Evolutionary conservation across 495 filamentous ascomycete species (phyloP), one percentile per base, ranked within the genome.

Genomic region (Aspergillus wentii): DNA sequence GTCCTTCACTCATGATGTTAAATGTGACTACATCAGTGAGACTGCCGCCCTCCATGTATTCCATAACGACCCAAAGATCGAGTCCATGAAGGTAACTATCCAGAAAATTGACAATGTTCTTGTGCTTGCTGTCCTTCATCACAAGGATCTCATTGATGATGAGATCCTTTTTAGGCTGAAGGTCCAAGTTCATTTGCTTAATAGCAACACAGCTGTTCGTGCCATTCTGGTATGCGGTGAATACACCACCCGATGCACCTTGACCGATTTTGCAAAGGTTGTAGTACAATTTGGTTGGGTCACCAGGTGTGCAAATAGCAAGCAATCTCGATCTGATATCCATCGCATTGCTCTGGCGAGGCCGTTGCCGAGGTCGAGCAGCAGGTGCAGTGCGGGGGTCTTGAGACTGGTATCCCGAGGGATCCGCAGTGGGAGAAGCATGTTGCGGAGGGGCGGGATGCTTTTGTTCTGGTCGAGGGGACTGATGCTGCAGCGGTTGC

Each of bases 141-240:
- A 98, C 92, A 22, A 98, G 62, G 43, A 98, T 98, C 55, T 98
- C 92, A 57, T 98, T 97, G 64, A 98, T 95, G 47, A 98, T 98
- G 6, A 96, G 71, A 52, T 98, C 92, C 61, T 98, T 98, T 75
- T 97, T 98, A 5, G 92, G 92, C 48, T 98, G 92, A 57, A 97
- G 82, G 57, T 96, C 92, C 33, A 98, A 68, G 46, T 98, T 97
- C 92, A 98, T 98, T 71, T 98, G 92, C 62, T 98, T 98, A 68
- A 98, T 97, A 16, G 92, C 92, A 37, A 98, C 94, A 48, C 90
- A 85, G 36, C 80, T 78, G 53, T 92, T 92, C 16, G 79, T 82
- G 16, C 78, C 82, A 47, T 75, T 74, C 59, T 95, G 85, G 57
- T 91, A 89, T 1, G 92, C 92, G 8, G 89, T 95, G 52, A 79